Evolutionary conservation across 306 rosid genomes (phyloP).

Genomic region (Corylus heterophylla): DNA sequence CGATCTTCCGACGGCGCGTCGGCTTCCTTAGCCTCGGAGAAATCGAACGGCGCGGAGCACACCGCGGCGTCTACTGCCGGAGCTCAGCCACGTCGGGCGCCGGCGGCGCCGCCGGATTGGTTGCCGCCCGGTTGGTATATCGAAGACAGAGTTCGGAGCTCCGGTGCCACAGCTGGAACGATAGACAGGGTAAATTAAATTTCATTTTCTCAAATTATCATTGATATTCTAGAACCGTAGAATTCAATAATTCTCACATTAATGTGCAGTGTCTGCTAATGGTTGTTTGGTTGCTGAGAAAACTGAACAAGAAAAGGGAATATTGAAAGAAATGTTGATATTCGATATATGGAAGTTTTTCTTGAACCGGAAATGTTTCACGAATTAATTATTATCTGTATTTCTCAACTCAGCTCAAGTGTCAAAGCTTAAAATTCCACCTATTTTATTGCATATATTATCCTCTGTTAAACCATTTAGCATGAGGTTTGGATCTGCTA

Average conservation of each 20-base stretch:
- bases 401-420: no score
- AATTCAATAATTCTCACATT: neutral
- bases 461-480: neutral
- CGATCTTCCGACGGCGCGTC: slow-evolving; percentile 3
- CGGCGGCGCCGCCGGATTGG: slow-evolving; percentile 34
- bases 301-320: no score
- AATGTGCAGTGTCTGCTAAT: neutral
- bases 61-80: neutral
- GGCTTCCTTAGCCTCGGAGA: neutral
- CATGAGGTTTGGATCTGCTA: neutral
- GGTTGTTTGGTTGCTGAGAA: no score
- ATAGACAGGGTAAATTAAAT: slow-evolving; percentile 44
- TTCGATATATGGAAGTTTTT: no score
- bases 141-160: slow-evolving; percentile 48
- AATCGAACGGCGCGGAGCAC: slow-evolving; percentile 20
- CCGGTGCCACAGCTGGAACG: slow-evolving; percentile 57
- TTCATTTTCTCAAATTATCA: neutral
- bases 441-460: no score
- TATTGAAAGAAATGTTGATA: no score
- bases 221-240: neutral
- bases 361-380: no score
- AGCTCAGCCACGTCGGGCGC: neutral
- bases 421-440: no score
- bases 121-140: slow-evolving; percentile 47
- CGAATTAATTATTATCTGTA: no score